Evolutionary conservation across 2,329 filamentous ascomycete genomes (phyloP), one percentile per base, ranked within the genome.

Genomic region (Hymenoscyphus albidus): DNA sequence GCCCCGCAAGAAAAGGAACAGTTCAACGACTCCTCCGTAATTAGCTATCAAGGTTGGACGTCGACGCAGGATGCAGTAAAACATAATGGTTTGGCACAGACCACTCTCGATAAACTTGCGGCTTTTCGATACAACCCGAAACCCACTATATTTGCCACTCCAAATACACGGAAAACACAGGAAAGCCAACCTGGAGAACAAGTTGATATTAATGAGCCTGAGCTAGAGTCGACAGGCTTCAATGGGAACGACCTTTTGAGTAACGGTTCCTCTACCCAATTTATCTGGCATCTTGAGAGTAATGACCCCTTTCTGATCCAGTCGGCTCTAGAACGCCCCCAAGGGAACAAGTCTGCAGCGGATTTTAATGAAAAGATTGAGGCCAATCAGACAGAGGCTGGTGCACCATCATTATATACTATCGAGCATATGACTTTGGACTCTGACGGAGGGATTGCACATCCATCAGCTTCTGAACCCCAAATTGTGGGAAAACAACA

Each of bases 21-120:
- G 16, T 60, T 2, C 44, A n/a, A 35, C 35, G 35, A 4, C 12
- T 59, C 59, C 13, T 31, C 68, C 38, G 58, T 70, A 31, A 67
- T 66, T 5, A 68, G 58, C 18, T 58, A 69, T 63, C 68, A 65
- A 59, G 68, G 69, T 32, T 73, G 68, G 61, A 70, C 67, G 27
- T 71, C 71, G 42, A 74, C 73, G n/a, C 68, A 74, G 66, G 67
- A 72, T 44, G 54, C 60, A 32, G 65, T 71, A 7, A 74, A 70
- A 39, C 27, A n/a, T 32, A 65, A 61, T 51, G 57, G 48, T 22
- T 40, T 72, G 14, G 62, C 67, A 5, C 64, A 70, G 59, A 73
- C 73, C 10, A 74, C 73, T 13, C 38, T 74, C 3, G 68, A 73
- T 54, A 74, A 69, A 59, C 63, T 74, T n/a, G 67, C 69, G 22